Conservation (phyloP, 768 basidiomycete genomes). For the Suillus clintonianus region DNA sequence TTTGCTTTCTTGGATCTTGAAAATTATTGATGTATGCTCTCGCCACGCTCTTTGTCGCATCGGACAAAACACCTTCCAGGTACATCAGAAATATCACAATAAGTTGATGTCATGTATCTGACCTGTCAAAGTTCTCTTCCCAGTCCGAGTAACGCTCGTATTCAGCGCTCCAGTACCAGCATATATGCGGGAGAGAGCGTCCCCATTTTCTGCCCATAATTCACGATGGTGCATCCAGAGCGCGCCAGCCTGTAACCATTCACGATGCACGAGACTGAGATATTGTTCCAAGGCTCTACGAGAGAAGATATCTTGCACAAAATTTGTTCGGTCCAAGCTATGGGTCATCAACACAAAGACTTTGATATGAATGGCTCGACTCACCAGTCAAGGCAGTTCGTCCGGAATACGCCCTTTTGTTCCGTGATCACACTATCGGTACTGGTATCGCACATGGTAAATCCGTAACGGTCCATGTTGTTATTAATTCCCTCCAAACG, state of each 20-base stretch:
- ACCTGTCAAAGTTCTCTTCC: slow-evolving; percentile 92
- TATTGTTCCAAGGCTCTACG: slow-evolving; percentile 81
- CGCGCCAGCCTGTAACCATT: slow-evolving; percentile 67
- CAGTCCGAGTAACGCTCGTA: slow-evolving; percentile 92
- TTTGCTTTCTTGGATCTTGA: slow-evolving; percentile 91
- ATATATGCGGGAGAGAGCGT: slow-evolving; percentile 90
- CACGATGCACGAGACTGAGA: slow-evolving; percentile 72
- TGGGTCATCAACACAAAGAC: slow-evolving; percentile 9
- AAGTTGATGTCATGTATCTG: slow-evolving; percentile 12
- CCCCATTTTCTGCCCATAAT: slow-evolving; percentile 97
- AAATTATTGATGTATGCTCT: slow-evolving; percentile 98
- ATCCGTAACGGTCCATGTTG: slow-evolving; percentile 80
- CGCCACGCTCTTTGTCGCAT: slow-evolving; percentile 95
- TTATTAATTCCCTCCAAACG: slow-evolving; percentile 58
- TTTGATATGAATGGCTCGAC: not conserved
- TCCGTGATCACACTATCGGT: slow-evolving; percentile 76
- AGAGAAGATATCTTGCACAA: slow-evolving; percentile 94
- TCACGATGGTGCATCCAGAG: slow-evolving; percentile 90
- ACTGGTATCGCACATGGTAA: slow-evolving; percentile 73
- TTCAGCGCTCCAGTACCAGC: slow-evolving; percentile 93
- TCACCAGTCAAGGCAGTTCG: slow-evolving; percentile 95
- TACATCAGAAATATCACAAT: slow-evolving; percentile 7
- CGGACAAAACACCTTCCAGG: slow-evolving; percentile 77
- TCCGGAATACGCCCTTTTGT: slow-evolving; percentile 90
- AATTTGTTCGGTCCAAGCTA: slow-evolving; percentile 96